Evolutionary conservation across 106 monocot genomes (phyloP), one percentile per base, ranked within the genome.

Genomic region (Acanthochlamys bracteata): DNA sequence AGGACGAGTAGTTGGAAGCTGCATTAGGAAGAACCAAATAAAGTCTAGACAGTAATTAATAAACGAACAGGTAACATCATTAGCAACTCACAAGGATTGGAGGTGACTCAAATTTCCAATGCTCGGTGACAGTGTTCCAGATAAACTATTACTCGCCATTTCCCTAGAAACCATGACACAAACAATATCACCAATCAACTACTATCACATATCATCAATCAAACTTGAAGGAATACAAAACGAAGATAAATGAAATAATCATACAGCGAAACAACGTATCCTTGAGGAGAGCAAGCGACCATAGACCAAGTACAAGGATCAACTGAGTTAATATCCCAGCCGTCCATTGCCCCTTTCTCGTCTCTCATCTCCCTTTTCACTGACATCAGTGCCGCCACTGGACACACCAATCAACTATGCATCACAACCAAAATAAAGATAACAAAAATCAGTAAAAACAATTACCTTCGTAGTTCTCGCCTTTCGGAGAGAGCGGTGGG

Each of bases 221-320:
- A 33, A 33, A 33, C 33, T 33, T 33, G 33, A 53, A n/a, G 21
- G 41, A 39, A 61, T 4, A 11, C 41, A 67, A 70, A 41, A 63
- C 24, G 10, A 49, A 49, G 17, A 49, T 4, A 9, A 17, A 49
- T 2, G 49, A 49, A 49, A 1, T 14, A n/a, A n/a, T 33, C 69
- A 68, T 76, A 98, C 96, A 98, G 67, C 27, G 96, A 83, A 57
- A 79, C 66, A 68, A 98, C 96, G 68, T 88, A 81, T 49, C 91
- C 91, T 22, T 88, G 78, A 25, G 87, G 65, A 19, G 91, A 92
- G 83, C 96, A 98, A 25, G 74, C 83, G 61, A 98, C 85, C 91
- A 98, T 92, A 25, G 80, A 81, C 96, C 96, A 98, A 25, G 91
- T 98, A 65, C 96, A 98, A 11, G 96, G 91, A 51, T 98, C 96